phyloP scores from a whole-genome alignment of 1,284 basidiomycete species.

The Trametes sp. region DNA sequence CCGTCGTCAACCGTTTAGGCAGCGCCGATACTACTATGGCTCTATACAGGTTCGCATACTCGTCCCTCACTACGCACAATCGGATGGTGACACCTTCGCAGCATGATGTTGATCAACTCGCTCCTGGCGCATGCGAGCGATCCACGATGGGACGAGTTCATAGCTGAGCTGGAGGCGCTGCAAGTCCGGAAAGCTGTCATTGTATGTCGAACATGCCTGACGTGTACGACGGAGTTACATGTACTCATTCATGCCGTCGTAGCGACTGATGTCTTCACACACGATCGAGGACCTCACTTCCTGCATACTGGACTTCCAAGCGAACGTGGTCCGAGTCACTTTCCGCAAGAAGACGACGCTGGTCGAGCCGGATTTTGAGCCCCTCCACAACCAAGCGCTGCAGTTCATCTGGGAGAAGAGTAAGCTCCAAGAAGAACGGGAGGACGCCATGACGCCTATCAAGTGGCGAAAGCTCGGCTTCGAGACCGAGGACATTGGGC shows the following conservation, averaged over 20 bases:
- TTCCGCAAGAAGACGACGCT: constrained; percentile 82
- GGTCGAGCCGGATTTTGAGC: constrained; percentile 74
- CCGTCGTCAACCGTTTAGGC: constrained; percentile 80
- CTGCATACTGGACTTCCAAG: constrained; percentile 92
- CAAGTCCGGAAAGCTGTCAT: constrained; percentile 87
- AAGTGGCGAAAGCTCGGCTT: constrained; percentile 89
- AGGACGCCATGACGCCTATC: constrained; percentile 54
- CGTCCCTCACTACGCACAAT: too few species aligned
- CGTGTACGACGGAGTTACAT: not conserved
- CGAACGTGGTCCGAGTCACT: constrained; percentile 84
- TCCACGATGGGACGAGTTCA: constrained; percentile 80
- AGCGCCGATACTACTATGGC: constrained; percentile 88
- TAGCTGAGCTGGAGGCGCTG: constrained; percentile 77
- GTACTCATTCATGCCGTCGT: constrained; percentile 3
- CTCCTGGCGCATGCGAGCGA: constrained; percentile 82
- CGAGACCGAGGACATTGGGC: constrained; percentile 77
- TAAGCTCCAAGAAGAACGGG: constrained; percentile 60
- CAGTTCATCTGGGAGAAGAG: constrained; percentile 78
- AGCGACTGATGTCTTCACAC: constrained; percentile 90
- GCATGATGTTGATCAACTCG: constrained; percentile 92
- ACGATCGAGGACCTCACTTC: constrained; percentile 87
- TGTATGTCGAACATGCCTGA: constrained; percentile 50
- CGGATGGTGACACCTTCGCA: constrained; percentile 38
- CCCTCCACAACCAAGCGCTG: constrained; percentile 68
- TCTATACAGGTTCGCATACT: constrained; percentile 71